Percentiles rank a stretch among this genome's conserved stretches.
Evolutionary conservation across 2,329 filamentous ascomycete species (phyloP).

Genomic region (Phialophora verrucosa): DNA sequence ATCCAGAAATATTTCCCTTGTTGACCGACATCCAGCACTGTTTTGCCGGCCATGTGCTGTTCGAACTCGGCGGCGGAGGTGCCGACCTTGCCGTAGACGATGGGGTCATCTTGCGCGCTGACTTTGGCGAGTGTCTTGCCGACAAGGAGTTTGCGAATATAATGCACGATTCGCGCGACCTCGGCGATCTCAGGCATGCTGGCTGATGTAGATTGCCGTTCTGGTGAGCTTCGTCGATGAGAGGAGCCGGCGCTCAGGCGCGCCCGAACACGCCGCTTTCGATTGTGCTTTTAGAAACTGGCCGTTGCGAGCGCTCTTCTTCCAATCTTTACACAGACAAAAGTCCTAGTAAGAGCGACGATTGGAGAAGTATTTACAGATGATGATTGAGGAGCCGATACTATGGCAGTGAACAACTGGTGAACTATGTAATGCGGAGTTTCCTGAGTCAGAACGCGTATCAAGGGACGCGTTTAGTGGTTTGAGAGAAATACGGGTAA

Average conservation of each 20-base stretch:
- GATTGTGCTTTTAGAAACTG: neutral
- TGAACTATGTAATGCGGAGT: neutral
- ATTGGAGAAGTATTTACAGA: neutral
- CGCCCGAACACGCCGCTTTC: neutral
- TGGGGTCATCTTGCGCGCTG: constrained; percentile 76
- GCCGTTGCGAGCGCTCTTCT: neutral
- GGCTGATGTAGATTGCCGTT: neutral
- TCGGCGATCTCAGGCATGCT: constrained; percentile 58
- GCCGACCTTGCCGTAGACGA: constrained; percentile 89
- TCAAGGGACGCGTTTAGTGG: constrained; percentile 34
- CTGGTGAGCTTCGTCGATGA: neutral
- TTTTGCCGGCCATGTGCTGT: constrained; percentile 74
- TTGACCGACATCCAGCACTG: constrained; percentile 72
- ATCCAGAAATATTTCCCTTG: constrained; percentile 99
- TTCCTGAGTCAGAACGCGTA: constrained; percentile 21
- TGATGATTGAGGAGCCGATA: neutral
- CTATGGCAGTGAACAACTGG: neutral
- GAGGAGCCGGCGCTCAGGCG: neutral
- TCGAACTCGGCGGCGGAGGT: constrained; percentile 77
- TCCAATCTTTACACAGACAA: neutral
- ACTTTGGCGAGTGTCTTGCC: constrained; percentile 77
- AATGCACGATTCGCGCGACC: constrained; percentile 87
- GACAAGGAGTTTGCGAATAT: constrained; percentile 79
- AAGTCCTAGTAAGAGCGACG: neutral
- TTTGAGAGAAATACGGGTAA: neutral